These are phyloP conservation scores for Moricandia arvensis DNA, from an alignment of 345 rosid species.

Conservation along the genomic window DNA sequence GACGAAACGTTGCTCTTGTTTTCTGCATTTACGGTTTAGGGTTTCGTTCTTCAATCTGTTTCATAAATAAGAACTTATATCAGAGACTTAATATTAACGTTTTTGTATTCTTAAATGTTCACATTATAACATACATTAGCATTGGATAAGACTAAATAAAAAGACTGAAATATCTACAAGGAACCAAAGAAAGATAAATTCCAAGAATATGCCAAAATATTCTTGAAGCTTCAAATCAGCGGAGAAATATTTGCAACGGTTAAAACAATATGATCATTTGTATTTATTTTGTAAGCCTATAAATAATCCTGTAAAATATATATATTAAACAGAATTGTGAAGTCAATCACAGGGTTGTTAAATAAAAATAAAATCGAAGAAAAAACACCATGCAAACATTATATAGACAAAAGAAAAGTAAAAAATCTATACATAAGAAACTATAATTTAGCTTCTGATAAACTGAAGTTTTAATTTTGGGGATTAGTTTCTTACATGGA, in stretches of 20 bases:
- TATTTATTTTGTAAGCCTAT: background rate
- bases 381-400: conserved; percentile 12
- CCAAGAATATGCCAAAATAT: conserved; percentile 25
- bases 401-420: background rate
- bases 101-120: background rate
- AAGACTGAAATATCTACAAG: background rate
- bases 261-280: background rate
- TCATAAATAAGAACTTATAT: background rate
- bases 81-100: background rate
- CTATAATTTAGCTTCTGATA: background rate
- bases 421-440: background rate
- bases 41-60: conserved; percentile 26
- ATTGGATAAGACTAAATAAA: background rate
- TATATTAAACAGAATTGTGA: background rate
- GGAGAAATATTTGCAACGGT: conserved; percentile 22
- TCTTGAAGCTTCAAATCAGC: background rate
- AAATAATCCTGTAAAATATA: background rate
- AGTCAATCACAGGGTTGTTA: background rate
- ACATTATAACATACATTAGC: background rate
- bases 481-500: conserved; percentile 24
- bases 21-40: conserved; percentile 42
- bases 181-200: background rate
- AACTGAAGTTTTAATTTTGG: background rate
- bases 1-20: conserved; percentile 50
- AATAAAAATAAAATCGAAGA: background rate